A percentile compares a stretch with the other conserved stretches of the same genome.
phyloP scores from a whole-genome alignment of 192 early-diverging fungal species.

The Chytriomyces sp. region DNA sequence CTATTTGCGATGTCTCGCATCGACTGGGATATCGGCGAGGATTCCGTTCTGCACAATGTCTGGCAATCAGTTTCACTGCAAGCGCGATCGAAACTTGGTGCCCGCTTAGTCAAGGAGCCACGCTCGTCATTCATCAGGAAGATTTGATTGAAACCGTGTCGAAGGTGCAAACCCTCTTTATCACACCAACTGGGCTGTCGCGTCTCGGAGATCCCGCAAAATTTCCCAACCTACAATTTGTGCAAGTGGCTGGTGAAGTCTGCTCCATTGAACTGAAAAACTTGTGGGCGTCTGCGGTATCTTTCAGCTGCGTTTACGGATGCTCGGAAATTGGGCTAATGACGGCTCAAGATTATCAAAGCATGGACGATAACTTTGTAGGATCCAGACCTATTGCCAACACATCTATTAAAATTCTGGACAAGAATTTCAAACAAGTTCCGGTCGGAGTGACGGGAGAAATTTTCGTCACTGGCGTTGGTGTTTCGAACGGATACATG shows the following conservation, averaged over 20 bases:
- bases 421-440: constrained; percentile 37
- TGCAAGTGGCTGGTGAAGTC: too few relatives aligned
- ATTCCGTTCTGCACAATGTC: constrained; percentile 11
- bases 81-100: constrained; percentile 33
- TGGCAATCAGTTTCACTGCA: constrained; percentile 38
- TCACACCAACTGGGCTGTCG: constrained; percentile 35
- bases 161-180: constrained; percentile 9
- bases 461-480: constrained; percentile 47
- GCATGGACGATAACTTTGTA: too few relatives aligned
- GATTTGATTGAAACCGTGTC: constrained; percentile 28
- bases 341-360: too few relatives aligned
- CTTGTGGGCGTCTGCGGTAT: too few relatives aligned
- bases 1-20: neutral
- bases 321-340: too few relatives aligned
- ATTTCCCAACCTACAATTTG: too few relatives aligned
- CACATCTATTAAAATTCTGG: constrained; percentile 38
- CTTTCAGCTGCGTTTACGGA: too few relatives aligned
- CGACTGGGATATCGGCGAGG: neutral
- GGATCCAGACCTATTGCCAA: constrained; percentile 22
- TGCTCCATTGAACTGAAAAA: too few relatives aligned
- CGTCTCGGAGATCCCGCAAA: neutral
- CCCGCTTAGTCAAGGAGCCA: constrained; percentile 19
- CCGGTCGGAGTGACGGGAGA: constrained; percentile 51
- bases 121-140: constrained; percentile 36
- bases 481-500: constrained; percentile 54